Evolutionary conservation across 805 yeast genomes (phyloP), one percentile per base, ranked within the genome.

Genomic region (Candida montana): DNA sequence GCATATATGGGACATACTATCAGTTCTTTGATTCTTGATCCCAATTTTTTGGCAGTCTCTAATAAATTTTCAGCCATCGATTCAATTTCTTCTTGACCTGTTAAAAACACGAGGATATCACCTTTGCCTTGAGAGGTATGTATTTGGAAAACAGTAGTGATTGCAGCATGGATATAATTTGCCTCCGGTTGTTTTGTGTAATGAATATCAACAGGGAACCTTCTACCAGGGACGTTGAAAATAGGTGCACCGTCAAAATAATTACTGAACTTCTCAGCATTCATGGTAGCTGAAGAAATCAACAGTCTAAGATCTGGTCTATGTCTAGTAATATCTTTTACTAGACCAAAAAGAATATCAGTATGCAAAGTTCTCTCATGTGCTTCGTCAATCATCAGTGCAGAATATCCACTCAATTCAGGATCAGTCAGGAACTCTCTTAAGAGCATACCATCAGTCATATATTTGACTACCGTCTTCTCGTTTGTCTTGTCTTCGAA

Each of bases 41-140:
- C 90, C 18, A 90, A 57, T 49, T 77, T 81, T 7, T 62, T 63
- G 33, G 77, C 65, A 0, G 91, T 81, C n/a, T 83, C 90, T 6
- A 70, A 61, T 17, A 90, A 58, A 37, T 75, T 77, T 40, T 84
- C 91, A 35, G 81, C 87, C 74, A 82, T 73, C 2, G 77, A 69
- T 53, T 93, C 98, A 44, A 93, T 93, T 55, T 91, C 99, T 42
- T 91, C 98, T 59, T 93, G 98, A 30, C 99, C 99, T 0, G 98
- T 93, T 37, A 91, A 63, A 59, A 91, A 91, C 2, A 91, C 95
- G 23, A 93, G 64, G 13, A 91, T 85, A 58, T 93, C 99, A 4
- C 96, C 96, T 0, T 79, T 74, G 1, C 69, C 68, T 43, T 81
- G 83, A 0, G 85, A 72, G 24, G 68, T 68, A 57, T 93, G 98